Evolutionary conservation across 169 alveolate species (phyloP).

Genomic region (Plasmodium chabaudi): DNA sequence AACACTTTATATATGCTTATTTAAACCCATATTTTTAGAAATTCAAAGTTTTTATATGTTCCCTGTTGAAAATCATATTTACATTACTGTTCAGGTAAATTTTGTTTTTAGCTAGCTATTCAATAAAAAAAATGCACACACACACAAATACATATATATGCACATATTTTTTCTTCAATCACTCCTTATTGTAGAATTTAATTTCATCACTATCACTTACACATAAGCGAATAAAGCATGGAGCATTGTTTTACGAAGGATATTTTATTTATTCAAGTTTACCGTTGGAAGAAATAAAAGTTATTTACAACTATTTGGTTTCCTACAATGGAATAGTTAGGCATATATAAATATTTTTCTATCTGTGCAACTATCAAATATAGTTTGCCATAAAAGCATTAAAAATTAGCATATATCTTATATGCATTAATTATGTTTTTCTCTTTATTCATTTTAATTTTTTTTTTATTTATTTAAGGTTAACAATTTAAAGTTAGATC

Average conservation of each 20-base stretch:
- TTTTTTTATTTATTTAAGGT: slow-evolving; percentile 25
- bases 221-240: slow-evolving; percentile 52
- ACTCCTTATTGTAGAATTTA: slow-evolving; percentile 11
- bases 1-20: background rate
- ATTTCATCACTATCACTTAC: slow-evolving; percentile 45
- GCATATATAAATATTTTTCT: too few species aligned
- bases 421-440: too few species aligned
- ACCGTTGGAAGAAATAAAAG: slow-evolving; percentile 38
- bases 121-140: background rate
- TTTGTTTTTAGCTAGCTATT: background rate
- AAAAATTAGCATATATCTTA: too few species aligned
- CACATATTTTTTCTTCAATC: background rate
- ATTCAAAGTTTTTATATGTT: slow-evolving; percentile 59
- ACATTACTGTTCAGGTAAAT: slow-evolving; percentile 61
- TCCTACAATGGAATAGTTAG: slow-evolving; percentile 63
- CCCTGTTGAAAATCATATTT: slow-evolving; percentile 64
- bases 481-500: slow-evolving; percentile 54
- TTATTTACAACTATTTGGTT: slow-evolving; percentile 59
- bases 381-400: too few species aligned
- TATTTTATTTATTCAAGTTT: slow-evolving; percentile 61
- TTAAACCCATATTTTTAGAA: slow-evolving; percentile 4
- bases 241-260: slow-evolving; percentile 50
- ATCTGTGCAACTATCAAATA: too few species aligned
- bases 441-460: background rate
- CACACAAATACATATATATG: background rate